Conservation (phyloP, 805 yeast genomes). For the Wickerhamiella brachini region DNA sequence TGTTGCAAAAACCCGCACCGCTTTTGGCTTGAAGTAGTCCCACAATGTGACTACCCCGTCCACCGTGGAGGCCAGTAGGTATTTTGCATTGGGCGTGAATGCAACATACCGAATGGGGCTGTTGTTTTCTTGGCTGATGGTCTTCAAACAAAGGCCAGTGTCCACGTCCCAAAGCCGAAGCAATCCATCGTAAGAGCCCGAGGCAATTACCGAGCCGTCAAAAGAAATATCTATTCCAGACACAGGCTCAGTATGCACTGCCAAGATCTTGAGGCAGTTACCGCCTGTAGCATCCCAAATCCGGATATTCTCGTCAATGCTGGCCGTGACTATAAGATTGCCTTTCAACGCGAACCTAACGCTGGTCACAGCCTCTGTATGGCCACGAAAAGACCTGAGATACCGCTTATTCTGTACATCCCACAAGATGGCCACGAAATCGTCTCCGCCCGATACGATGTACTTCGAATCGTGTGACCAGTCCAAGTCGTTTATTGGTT, state of each 20-base stretch:
- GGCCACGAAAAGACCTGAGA: conserved; percentile 45
- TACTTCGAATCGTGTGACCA: conserved; percentile 66
- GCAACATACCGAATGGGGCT: conserved; percentile 58
- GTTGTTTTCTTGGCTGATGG: conserved; percentile 44
- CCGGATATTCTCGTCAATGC: conserved; percentile 81
- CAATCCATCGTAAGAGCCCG: conserved; percentile 85
- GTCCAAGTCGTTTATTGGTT: conserved; percentile 59
- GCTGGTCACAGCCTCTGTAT: conserved; percentile 73
- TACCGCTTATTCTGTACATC: conserved; percentile 33
- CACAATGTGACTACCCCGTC: conserved; percentile 72
- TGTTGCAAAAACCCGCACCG: conserved; percentile 38
- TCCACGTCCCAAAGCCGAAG: conserved; percentile 77
- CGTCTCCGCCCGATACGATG: conserved; percentile 79
- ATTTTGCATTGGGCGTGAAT: conserved; percentile 71
- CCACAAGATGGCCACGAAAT: conserved; percentile 66
- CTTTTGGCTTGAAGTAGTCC: conserved; percentile 74
- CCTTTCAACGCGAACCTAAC: conserved; percentile 61
- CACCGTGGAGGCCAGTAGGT: conserved; percentile 58
- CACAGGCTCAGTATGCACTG: conserved; percentile 90
- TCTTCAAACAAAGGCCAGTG: conserved; percentile 84
- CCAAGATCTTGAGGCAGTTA: conserved; percentile 55
- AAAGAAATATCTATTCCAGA: conserved; percentile 58
- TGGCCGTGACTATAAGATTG: conserved; percentile 63
- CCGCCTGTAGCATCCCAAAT: conserved; percentile 79
- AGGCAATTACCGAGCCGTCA: conserved; percentile 69